Evolutionary conservation across 2,329 filamentous ascomycete species (phyloP).

Genomic region (Teratosphaeria nubilosa): DNA sequence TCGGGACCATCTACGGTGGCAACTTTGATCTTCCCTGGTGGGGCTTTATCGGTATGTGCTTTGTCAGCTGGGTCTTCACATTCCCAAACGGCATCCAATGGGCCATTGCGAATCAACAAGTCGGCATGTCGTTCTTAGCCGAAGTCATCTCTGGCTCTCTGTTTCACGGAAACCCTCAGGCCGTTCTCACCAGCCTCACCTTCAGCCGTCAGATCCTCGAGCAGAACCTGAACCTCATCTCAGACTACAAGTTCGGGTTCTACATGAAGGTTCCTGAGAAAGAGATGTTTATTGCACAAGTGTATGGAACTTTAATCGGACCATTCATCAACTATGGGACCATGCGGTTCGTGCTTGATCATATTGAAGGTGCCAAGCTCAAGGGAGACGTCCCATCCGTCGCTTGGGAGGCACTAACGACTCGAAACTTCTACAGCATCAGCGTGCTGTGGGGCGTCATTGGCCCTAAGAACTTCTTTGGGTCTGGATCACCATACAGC

Average conservation of each 20-base stretch:
- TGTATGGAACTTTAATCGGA: constrained; percentile 23
- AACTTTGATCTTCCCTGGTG: constrained; percentile 20
- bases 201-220: constrained; percentile 27
- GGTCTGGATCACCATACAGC: constrained; percentile 4
- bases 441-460: constrained; percentile 30
- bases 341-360: constrained; percentile 1
- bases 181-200: constrained; percentile 22
- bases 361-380: background rate
- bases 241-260: constrained; percentile 30
- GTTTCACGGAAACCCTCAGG: constrained; percentile 22
- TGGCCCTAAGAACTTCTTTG: constrained; percentile 18
- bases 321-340: constrained; percentile 9
- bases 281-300: constrained; percentile 28
- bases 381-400: constrained; percentile 4
- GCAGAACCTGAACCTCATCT: constrained; percentile 26
- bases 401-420: constrained; percentile 7
- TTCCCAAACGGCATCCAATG: constrained; percentile 25
- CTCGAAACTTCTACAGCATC: constrained; percentile 8
- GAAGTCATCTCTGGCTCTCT: constrained; percentile 23
- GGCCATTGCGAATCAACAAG: constrained; percentile 22
- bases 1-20: constrained; percentile 20
- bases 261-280: constrained; percentile 31
- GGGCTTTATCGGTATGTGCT: constrained; percentile 20
- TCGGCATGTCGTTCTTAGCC: constrained; percentile 22
- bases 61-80: constrained; percentile 18